phyloP scores from a whole-genome alignment of 75 land plant genomes.

The Adiantum capillusveneris region DNA sequence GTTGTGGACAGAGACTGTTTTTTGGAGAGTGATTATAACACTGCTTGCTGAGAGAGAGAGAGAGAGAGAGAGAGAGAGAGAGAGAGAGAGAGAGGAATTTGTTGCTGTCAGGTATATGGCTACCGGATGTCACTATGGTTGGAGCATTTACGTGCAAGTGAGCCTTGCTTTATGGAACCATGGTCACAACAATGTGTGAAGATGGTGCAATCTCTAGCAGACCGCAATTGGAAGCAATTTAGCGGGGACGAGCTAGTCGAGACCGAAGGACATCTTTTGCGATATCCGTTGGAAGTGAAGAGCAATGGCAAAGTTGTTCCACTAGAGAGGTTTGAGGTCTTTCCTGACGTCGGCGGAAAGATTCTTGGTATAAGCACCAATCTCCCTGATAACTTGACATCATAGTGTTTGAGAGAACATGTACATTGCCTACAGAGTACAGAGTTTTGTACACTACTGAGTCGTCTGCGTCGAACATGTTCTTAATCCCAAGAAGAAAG shows the following conservation, averaged over 20 bases:
- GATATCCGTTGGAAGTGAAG: slow-evolving; percentile 64
- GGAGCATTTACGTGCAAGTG: slow-evolving; percentile 55
- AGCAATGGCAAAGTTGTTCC: slow-evolving; percentile 42
- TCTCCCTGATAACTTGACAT: slow-evolving; percentile 69
- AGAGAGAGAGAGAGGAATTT: neutral
- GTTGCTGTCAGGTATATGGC: slow-evolving; percentile 55
- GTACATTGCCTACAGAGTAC: too few relatives aligned
- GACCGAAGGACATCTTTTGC: slow-evolving; percentile 66
- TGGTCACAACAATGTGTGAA: slow-evolving; percentile 46
- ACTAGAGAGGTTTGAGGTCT: slow-evolving; percentile 43
- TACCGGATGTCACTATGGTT: slow-evolving; percentile 89
- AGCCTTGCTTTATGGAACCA: slow-evolving; percentile 44
- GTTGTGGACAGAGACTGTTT: too few relatives aligned
- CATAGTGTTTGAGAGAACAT: too few relatives aligned
- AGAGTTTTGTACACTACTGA: too few relatives aligned
- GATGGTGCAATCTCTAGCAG: slow-evolving; percentile 50
- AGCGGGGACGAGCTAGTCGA: slow-evolving; percentile 33
- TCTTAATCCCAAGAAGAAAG: too few relatives aligned
- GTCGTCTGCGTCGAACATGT: too few relatives aligned
- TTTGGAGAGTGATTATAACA: neutral
- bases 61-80: too few relatives aligned
- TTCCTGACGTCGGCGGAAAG: slow-evolving; percentile 87
- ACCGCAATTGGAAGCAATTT: slow-evolving; percentile 56
- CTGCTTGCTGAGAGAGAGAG: neutral
- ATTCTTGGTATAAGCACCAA: slow-evolving; percentile 39